Evolutionary conservation across 495 filamentous ascomycete species (phyloP).

Genomic region (Neurospora discreta): DNA sequence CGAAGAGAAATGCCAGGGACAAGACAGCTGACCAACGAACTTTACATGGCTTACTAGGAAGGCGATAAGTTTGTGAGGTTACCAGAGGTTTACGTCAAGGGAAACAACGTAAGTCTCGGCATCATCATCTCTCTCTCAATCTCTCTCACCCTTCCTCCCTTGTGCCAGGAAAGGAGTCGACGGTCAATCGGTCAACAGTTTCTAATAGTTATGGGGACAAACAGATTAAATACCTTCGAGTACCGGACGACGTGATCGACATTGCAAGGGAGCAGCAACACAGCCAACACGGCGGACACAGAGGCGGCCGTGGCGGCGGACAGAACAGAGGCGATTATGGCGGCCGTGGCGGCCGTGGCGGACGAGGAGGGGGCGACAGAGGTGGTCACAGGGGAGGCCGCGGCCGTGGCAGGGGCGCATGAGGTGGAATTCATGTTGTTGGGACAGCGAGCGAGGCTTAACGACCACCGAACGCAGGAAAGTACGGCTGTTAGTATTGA

Average conservation of each 20-base stretch:
- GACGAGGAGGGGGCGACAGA: slow-evolving; percentile 36
- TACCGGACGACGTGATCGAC: slow-evolving; percentile 92
- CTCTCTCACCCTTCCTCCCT: not conserved
- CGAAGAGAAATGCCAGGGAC: not conserved
- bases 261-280: slow-evolving; percentile 85
- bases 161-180: not conserved
- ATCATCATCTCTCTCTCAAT: no score
- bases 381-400: slow-evolving; percentile 38
- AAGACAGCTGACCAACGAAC: not conserved
- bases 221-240: slow-evolving; percentile 96
- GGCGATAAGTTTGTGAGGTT: slow-evolving; percentile 86
- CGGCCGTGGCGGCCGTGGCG: slow-evolving; percentile 41
- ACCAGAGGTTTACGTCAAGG: slow-evolving; percentile 89
- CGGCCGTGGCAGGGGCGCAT: slow-evolving; percentile 28
- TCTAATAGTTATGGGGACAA: not conserved
- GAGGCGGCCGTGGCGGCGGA: slow-evolving; percentile 59
- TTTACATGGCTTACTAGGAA: slow-evolving; percentile 37
- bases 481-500: not conserved
- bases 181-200: not conserved
- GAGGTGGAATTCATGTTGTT: not conserved
- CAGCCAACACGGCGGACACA: slow-evolving; percentile 44
- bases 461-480: not conserved
- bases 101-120: slow-evolving; percentile 71
- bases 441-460: not conserved
- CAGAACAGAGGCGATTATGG: slow-evolving; percentile 53